Base-by-base conservation (phyloP, 2,329 filamentous ascomycete species). In the Beauveria rudraprayagi region DNA sequence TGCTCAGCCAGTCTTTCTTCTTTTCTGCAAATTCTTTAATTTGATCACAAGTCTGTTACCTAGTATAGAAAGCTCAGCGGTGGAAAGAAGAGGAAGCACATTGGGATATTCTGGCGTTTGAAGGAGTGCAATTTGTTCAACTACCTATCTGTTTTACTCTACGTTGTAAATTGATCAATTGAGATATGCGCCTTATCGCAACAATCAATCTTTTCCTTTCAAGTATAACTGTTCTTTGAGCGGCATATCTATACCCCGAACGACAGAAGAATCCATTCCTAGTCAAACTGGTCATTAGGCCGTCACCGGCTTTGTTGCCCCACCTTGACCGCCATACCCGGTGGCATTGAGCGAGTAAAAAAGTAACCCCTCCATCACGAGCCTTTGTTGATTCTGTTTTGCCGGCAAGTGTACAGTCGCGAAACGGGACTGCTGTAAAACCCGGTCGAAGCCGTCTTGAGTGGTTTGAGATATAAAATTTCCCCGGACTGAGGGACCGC, bases 41-140 rank as follows among this genome's bases (percentile, higher is more conserved):
- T 19, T 54, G 40, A 52, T 54, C 6, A 37, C 41, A 60, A 54
- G 48, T 60, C 53, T 46, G 44, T 28, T 40, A 61, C 59, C 26
- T 52, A 51, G 48, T 53, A 34, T 22, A 26, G 43, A 47, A 60
- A 60, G 28, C 22, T 30, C 28, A 47, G 40, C 30, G 48, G 50
- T 60, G 28, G 48, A 46, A 26, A 41, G 40, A 54, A 61, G 41
- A 24, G 28, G 50, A 40, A 55, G 50, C 58, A 48, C 40, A 54
- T 60, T 55, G 51, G 50, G 43, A 54, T 60, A 53, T 46, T 57
- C 10, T 16, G 61, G 61, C 56, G 61, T 62, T 56, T 57, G 60
- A 53, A 40, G 54, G 47, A 57, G 47, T 53, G 17, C 14, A 52
- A 28, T 61, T 54, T 54, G 41, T 47, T 60, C 41, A 60, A 59